phyloP scores from a whole-genome alignment of 164 flowering plant species.

The Dillenia turbinata region DNA sequence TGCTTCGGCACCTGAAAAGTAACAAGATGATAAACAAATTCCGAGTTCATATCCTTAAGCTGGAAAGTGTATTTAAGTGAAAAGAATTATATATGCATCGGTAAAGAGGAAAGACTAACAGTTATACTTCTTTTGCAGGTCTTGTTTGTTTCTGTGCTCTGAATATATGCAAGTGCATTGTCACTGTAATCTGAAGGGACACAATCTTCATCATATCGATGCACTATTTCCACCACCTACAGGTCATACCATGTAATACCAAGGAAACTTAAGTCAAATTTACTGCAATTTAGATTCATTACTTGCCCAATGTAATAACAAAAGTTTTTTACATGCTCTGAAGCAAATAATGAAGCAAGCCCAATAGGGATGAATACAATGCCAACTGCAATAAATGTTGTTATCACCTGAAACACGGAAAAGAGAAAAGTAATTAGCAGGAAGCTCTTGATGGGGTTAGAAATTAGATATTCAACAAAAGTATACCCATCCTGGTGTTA shows the following conservation, averaged over 20 bases:
- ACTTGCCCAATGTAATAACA: no score
- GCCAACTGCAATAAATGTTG: slow-evolving; percentile 49
- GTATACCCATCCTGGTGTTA: slow-evolving; percentile 84
- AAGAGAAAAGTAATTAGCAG: background rate
- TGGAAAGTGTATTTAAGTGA: background rate
- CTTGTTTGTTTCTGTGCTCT: slow-evolving; percentile 44
- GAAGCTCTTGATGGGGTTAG: background rate
- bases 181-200: slow-evolving; percentile 30
- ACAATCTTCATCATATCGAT: slow-evolving; percentile 67
- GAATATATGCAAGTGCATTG: slow-evolving; percentile 43
- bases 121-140: slow-evolving; percentile 49
- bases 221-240: slow-evolving; percentile 81
- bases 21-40: background rate
- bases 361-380: slow-evolving; percentile 87
- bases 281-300: no score
- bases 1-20: slow-evolving; percentile 53
- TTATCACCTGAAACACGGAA: slow-evolving; percentile 57
- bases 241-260: slow-evolving; percentile 1
- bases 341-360: slow-evolving; percentile 74
- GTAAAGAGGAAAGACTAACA: slow-evolving; percentile 28
- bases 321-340: slow-evolving; percentile 43
- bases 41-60: background rate
- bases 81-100: background rate
- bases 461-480: background rate
- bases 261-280: background rate